These are phyloP conservation scores for Trichoderma sp. DNA, from an alignment of 2,329 filamentous ascomycete genomes.

Conservation along the genomic window DNA sequence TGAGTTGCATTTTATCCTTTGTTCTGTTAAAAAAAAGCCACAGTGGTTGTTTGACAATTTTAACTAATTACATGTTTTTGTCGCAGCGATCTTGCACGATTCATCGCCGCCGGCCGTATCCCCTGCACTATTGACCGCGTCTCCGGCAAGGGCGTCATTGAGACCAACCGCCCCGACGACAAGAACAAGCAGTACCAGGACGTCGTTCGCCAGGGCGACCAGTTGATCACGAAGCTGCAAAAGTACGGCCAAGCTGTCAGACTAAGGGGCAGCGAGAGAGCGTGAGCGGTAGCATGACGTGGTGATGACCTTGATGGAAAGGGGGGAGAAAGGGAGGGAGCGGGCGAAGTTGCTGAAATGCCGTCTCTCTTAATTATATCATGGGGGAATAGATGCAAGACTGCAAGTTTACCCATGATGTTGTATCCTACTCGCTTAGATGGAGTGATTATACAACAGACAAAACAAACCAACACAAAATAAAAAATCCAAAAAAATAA, in stretches of 20 bases:
- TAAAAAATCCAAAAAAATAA: background rate
- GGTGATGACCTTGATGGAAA: background rate
- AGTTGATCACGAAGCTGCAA: constrained; percentile 97
- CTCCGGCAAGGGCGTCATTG: constrained; percentile 92
- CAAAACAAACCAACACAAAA: background rate
- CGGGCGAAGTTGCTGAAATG: no score
- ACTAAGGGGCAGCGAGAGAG: constrained; percentile 89
- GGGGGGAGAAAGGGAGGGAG: background rate
- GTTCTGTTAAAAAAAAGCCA: no score
- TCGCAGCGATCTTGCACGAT: constrained; percentile 83
- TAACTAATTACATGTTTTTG: background rate
- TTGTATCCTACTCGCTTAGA: background rate
- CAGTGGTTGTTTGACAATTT: background rate
- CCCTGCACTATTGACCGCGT: constrained; percentile 97
- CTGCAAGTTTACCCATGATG: background rate
- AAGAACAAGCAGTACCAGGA: constrained; percentile 99
- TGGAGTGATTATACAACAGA: background rate
- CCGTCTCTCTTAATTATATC: background rate
- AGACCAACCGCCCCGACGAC: constrained; percentile 95
- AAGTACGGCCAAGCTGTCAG: constrained; percentile 98
- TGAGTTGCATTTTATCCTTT: constrained; percentile 50
- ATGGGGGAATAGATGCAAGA: background rate
- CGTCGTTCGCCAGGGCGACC: constrained; percentile 94
- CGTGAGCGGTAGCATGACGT: constrained; percentile 44
- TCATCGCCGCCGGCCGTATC: constrained; percentile 92